Evolutionary conservation across 805 yeast species (phyloP).

Genomic region (Scheffersomyces stipitis): DNA sequence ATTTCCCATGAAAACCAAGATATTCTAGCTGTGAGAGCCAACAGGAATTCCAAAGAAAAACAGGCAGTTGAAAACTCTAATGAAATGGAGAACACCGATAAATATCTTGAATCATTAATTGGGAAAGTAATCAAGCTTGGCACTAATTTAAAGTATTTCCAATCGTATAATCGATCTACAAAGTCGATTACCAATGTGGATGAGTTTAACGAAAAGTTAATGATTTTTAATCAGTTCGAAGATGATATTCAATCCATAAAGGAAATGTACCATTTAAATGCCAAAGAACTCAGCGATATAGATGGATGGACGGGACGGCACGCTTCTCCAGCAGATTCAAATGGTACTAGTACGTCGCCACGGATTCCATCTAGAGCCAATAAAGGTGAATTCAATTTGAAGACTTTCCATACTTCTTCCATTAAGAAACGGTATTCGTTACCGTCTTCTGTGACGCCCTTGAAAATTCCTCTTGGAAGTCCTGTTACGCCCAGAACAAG

Average conservation of each 20-base stretch:
- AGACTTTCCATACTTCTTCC: slow-evolving; percentile 34
- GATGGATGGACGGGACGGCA: too few relatives aligned
- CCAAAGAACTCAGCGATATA: slow-evolving; percentile 27
- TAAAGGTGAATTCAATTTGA: slow-evolving; percentile 17
- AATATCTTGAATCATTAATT: slow-evolving; percentile 26
- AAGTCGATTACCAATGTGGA: slow-evolving; percentile 21
- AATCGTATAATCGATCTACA: slow-evolving; percentile 37
- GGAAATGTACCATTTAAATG: slow-evolving; percentile 29
- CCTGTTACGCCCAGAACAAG: slow-evolving; percentile 1
- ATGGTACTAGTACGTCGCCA: slow-evolving; percentile 4
- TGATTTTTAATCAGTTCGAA: slow-evolving; percentile 36
- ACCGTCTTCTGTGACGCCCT: slow-evolving; percentile 9
- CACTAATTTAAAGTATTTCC: slow-evolving; percentile 36
- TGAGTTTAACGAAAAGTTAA: slow-evolving; percentile 35
- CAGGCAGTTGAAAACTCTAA: slow-evolving; percentile 2
- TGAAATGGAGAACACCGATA: slow-evolving; percentile 5
- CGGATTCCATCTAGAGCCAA: slow-evolving; percentile 10
- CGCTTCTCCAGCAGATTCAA: slow-evolving; percentile 11
- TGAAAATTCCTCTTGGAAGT: slow-evolving; percentile 1
- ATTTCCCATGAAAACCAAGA: slow-evolving; percentile 13
- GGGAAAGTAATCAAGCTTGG: slow-evolving; percentile 30
- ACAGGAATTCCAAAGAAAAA: too few relatives aligned
- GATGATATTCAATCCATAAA: slow-evolving; percentile 29
- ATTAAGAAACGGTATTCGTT: slow-evolving; percentile 26
- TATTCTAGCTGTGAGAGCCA: slow-evolving; percentile 13